Base-by-base conservation (phyloP, 306 rosid species). In the Corylus heterophylla region DNA sequence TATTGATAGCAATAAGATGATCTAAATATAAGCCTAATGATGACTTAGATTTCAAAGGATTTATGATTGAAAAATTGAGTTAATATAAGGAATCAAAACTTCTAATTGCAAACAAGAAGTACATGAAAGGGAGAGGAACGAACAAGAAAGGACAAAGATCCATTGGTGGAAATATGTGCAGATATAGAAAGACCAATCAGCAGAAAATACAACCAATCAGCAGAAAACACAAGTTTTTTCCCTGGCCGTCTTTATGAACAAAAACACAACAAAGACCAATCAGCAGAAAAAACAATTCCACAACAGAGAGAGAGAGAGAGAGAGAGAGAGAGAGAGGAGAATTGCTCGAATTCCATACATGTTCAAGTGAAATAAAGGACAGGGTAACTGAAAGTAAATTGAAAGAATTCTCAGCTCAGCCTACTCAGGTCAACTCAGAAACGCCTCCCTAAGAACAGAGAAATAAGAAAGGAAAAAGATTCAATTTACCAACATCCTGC, bases 381-480 rank as follows among this genome's bases (percentile, higher is more conserved):
- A 14, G 37, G 67, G 16, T 61, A 37, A 4, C 67, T 27, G 16
- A 27, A 12, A 12, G 11, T 11, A 3, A 61, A 61, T 61, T 61
- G 39, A 61, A 10, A 61, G 37, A 61, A 61, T 27, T 61, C 39
- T 61, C 64, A 61, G 66, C 62, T 42, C 14, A 68, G 51, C 47
- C 74, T 51, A 56, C 62, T 42, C 14, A 68, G 51, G 29, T 63
- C 51, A 8, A 10, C 51, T 9, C 27, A 17, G 72, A 48, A 79
- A 18, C 62, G 55, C 64, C 80, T 74, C 13, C 56, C 62, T 47
- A 76, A 76, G 73, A 76, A 73, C 76, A 44, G 74, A 83, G 80
- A 78, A 82, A 78, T 76, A 77, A 79, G 86, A 78, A 76, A 64
- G 71, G 74, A 76, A 35, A 75, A 69, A 83, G 71, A 70, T 73